Conservation (phyloP, 2,329 filamentous ascomycete genomes). For the Chaetomium olivaceum region DNA sequence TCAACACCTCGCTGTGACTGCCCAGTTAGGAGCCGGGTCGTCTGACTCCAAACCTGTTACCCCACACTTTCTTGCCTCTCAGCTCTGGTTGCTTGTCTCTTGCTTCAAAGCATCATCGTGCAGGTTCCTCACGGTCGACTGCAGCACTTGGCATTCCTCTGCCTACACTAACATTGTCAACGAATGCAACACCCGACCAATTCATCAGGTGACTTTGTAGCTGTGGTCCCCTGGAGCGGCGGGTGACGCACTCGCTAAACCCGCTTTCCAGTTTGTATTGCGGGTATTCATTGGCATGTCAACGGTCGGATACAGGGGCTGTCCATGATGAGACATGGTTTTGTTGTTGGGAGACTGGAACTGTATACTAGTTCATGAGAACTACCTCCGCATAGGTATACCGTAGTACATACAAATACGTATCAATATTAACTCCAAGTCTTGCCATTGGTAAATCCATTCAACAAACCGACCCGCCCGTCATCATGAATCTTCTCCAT, state of each 20-base stretch:
- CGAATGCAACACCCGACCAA: neutral
- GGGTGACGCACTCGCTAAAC: neutral
- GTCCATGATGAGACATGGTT: neutral
- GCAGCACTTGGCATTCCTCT: neutral
- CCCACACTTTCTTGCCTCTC: too few relatives aligned
- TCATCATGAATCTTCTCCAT: constrained; percentile 18
- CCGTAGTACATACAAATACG: neutral
- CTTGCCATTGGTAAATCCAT: neutral
- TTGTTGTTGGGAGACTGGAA: neutral
- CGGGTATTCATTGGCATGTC: neutral
- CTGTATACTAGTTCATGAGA: neutral
- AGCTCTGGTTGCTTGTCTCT: too few relatives aligned
- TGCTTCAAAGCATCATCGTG: neutral
- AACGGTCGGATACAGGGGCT: neutral
- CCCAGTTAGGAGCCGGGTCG: neutral
- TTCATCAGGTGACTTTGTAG: neutral
- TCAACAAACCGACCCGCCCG: neutral
- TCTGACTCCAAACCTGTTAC: neutral
- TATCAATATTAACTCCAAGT: neutral
- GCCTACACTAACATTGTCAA: neutral
- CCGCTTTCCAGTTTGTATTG: neutral
- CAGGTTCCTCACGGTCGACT: neutral
- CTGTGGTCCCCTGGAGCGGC: neutral
- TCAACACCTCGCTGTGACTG: neutral
- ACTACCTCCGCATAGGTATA: neutral